phyloP scores from a whole-genome alignment of 1,139 yeast genomes.

The Blastobotrys serpentis region DNA sequence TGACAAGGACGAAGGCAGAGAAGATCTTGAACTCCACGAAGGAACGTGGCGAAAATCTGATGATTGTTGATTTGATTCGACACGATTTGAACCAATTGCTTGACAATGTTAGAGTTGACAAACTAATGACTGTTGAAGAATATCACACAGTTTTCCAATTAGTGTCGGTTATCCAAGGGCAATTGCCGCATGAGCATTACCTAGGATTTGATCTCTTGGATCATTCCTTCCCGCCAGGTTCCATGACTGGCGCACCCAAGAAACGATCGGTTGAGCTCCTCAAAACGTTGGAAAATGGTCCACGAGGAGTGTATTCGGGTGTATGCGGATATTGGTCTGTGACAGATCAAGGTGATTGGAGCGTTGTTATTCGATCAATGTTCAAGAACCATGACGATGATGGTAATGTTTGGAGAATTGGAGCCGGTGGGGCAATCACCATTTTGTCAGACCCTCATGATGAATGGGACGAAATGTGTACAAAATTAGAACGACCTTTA shows the following conservation, averaged over 20 bases:
- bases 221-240: slow-evolving; percentile 91
- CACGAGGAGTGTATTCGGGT: slow-evolving; percentile 91
- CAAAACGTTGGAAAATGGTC: slow-evolving; percentile 49
- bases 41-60: slow-evolving; percentile 91
- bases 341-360: slow-evolving; percentile 90
- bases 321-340: slow-evolving; percentile 95
- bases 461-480: slow-evolving; percentile 91
- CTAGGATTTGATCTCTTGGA: slow-evolving; percentile 77
- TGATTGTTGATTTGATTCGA: slow-evolving; percentile 95
- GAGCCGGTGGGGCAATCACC: slow-evolving; percentile 99
- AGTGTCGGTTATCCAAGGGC: slow-evolving; percentile 84
- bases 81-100: slow-evolving; percentile 80
- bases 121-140: slow-evolving; percentile 89
- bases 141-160: slow-evolving; percentile 87
- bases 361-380: slow-evolving; percentile 86
- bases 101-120: slow-evolving; percentile 66
- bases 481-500: slow-evolving; percentile 73
- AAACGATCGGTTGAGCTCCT: slow-evolving; percentile 84
- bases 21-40: slow-evolving; percentile 75
- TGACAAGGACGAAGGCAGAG: slow-evolving; percentile 55
- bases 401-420: slow-evolving; percentile 68
- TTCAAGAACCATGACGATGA: slow-evolving; percentile 61
- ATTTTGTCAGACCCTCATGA: slow-evolving; percentile 75
- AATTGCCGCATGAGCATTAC: slow-evolving; percentile 43
- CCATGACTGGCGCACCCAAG: slow-evolving; percentile 99